phyloP scores from a whole-genome alignment of 441 rosid genomes.

The Pelargonium fulgidum region DNA sequence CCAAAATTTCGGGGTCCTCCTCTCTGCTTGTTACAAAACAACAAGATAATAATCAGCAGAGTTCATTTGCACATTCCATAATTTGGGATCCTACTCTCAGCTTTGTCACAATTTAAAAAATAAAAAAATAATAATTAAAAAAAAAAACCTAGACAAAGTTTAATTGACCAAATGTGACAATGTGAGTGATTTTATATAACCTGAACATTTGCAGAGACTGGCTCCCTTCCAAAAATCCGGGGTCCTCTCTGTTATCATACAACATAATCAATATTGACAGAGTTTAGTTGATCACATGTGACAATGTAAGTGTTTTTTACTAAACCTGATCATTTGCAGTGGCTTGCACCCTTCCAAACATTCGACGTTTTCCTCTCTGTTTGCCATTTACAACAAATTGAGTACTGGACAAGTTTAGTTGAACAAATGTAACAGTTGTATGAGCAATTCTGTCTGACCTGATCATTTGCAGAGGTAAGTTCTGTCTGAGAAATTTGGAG shows the following conservation, averaged over 20 bases:
- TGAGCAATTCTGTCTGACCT: background rate
- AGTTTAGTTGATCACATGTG: slow-evolving; percentile 7
- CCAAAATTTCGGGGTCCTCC: slow-evolving; percentile 7
- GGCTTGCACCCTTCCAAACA: slow-evolving; percentile 3
- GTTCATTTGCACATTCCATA: background rate
- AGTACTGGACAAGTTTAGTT: background rate
- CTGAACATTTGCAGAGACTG: slow-evolving; percentile 8
- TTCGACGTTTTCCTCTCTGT: slow-evolving; percentile 7
- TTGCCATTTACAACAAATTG: background rate
- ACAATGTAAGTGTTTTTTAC: background rate
- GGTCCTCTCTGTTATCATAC: background rate
- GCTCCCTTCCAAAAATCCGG: background rate
- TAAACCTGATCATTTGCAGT: slow-evolving; percentile 4
- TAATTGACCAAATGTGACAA: background rate
- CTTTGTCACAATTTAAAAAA: background rate
- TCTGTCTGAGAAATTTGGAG: slow-evolving; percentile 7
- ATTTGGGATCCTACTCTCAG: background rate
- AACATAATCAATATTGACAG: background rate
- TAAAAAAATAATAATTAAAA: no score
- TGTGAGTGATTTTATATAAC: background rate
- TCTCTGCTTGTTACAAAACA: slow-evolving; percentile 4
- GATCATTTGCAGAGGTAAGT: slow-evolving; percentile 2
- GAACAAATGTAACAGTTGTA: background rate
- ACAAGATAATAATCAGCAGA: background rate
- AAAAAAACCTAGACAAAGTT: background rate